Conservation (phyloP, 2,329 filamentous ascomycete species). For the Talaromyces sp. region DNA sequence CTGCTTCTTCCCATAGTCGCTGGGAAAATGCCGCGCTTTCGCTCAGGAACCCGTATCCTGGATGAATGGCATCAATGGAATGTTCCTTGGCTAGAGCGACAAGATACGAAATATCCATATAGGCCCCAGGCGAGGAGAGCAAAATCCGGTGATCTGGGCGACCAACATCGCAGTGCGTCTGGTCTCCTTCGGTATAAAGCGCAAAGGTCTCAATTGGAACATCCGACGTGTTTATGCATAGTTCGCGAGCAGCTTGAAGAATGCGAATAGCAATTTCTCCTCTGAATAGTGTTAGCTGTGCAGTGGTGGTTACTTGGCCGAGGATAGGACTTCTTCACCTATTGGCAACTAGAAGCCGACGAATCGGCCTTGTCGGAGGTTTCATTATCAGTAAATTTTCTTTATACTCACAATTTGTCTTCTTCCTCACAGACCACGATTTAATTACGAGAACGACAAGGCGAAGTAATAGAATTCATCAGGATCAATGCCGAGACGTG, state of each 20-base stretch:
- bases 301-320: neutral
- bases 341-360: conserved; percentile 49
- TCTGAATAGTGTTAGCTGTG: conserved; percentile 28
- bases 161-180: conserved; percentile 47
- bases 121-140: conserved; percentile 39
- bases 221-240: conserved; percentile 23
- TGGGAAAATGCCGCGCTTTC: conserved; percentile 48
- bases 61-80: conserved; percentile 51
- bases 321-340: conserved; percentile 29
- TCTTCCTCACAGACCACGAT: neutral
- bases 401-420: neutral
- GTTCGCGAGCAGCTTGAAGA: conserved; percentile 53
- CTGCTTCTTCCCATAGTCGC: conserved; percentile 45
- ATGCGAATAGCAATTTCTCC: conserved; percentile 61
- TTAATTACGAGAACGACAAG: neutral
- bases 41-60: conserved; percentile 59
- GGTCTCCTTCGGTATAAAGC: conserved; percentile 51
- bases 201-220: conserved; percentile 47
- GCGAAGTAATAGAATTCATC: neutral
- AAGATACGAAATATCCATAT: conserved; percentile 47
- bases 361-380: conserved; percentile 33
- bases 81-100: conserved; percentile 37
- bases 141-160: conserved; percentile 45
- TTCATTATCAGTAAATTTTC: conserved; percentile 13
- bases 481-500: neutral